Percentiles rank a stretch among this genome's conserved stretches.
These are phyloP conservation scores for Pythium chondricola DNA, from an alignment of 352 stramenopile species.

Conservation along the genomic window DNA sequence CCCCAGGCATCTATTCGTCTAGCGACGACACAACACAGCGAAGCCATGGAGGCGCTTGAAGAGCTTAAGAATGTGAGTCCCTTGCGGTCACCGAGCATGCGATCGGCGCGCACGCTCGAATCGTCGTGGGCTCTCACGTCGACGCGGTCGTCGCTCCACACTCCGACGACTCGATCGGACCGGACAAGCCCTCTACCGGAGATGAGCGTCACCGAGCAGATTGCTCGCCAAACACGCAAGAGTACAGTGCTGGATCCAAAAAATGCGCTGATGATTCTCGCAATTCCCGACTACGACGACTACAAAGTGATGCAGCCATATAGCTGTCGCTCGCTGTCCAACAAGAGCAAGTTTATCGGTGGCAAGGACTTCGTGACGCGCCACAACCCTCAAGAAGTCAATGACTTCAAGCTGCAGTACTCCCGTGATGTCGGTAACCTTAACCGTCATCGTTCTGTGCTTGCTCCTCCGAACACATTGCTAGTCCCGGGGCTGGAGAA, in stretches of 20 bases:
- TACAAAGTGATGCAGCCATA: constrained; percentile 75
- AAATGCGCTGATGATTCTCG: constrained; percentile 60
- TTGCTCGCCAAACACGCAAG: constrained; percentile 55
- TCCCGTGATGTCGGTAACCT: constrained; percentile 64
- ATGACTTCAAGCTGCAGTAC: constrained; percentile 72
- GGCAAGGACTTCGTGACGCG: constrained; percentile 59
- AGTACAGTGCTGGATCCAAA: constrained; percentile 65
- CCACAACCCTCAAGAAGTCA: constrained; percentile 67
- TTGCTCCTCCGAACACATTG: constrained; percentile 36
- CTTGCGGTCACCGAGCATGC: constrained; percentile 13
- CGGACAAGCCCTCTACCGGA: constrained; percentile 26
- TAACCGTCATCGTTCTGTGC: constrained; percentile 54
- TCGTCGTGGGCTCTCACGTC: neutral
- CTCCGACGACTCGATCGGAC: constrained; percentile 17
- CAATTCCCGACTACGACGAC: constrained; percentile 72
- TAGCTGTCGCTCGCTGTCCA: constrained; percentile 58
- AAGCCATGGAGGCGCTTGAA: constrained; percentile 16
- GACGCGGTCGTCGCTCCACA: constrained; percentile 9
- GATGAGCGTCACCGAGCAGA: constrained; percentile 70
- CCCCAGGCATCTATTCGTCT: too few relatives aligned
- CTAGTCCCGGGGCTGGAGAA: constrained; percentile 2
- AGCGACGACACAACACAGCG: too few relatives aligned
- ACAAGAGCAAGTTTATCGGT: constrained; percentile 59
- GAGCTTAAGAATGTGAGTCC: constrained; percentile 22
- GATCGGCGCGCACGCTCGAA: constrained; percentile 8